Base-by-base conservation (phyloP, 345 rosid species). In the Cardamine occulta region DNA sequence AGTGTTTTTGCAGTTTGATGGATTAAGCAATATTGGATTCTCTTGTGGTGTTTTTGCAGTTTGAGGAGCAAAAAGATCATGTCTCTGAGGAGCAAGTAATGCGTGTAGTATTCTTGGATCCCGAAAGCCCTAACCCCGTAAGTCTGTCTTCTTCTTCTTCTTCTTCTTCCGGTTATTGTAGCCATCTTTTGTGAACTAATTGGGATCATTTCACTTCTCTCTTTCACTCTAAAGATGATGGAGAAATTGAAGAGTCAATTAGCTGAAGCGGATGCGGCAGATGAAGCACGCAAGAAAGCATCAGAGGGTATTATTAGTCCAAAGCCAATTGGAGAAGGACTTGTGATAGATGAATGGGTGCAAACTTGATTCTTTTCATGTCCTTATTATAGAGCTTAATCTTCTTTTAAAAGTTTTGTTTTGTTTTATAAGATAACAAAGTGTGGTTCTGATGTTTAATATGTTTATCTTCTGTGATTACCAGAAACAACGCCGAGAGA, bases 261-360 rank as follows among this genome's bases (percentile, higher is more conserved):
- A 75, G 89, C 86, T 8, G 97, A 94, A 18, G 97, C 96, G 13
- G 96, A 91, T 79, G 89, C 95, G 29, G 93, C 87, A 8, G 83
- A 87, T 26, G 97, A 91, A 82, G 89, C 86, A 1, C 83, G 89
- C 42, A 91, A 89, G 83, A 91, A 88, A 71, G 92, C 96, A 79
- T 84, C 84, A 34, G 96, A 88, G 80, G 89, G 84, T 66, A 8
- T 8, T 59, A 47, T 85, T 8, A 92, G 86, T 55, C 91, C 96
- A 6, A 86, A 72, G 82, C 87, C 89, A 75, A 86, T 90, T 2
- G 98, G 95, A 18, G 98, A 94, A 88, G 98, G 98, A 77, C 96
- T 91, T 13, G 98, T 94, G 44, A 90, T 94, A 39, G 98, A 94
- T 79, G 96, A 91, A 86, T 94, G 98, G 97, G 98, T 91, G 70